These are phyloP conservation scores for Linum trigynum DNA, from an alignment of 345 rosid species.

Conservation along the genomic window DNA sequence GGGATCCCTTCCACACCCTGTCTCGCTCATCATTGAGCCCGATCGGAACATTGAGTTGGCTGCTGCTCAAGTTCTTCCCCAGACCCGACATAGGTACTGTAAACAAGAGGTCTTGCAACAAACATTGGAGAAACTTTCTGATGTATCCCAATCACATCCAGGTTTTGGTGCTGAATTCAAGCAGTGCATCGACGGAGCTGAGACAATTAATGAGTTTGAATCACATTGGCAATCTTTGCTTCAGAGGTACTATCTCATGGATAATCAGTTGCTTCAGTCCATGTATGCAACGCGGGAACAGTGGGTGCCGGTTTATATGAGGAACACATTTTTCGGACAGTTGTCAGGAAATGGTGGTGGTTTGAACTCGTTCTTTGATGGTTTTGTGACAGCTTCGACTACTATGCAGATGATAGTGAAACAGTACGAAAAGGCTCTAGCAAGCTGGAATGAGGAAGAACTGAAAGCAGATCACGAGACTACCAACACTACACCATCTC, in stretches of 20 bases:
- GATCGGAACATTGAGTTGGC: conserved; percentile 24
- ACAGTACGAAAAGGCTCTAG: conserved; percentile 28
- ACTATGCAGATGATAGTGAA: conserved; percentile 21
- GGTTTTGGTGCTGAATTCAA: conserved; percentile 25
- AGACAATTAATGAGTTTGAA: conserved; percentile 25
- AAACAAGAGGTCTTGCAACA: conserved; percentile 24
- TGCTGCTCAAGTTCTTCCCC: conserved; percentile 18
- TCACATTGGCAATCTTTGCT: conserved; percentile 29
- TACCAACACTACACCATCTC: conserved; percentile 18
- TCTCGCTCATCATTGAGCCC: conserved; percentile 21
- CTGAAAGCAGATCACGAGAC: conserved; percentile 21
- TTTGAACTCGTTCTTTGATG: conserved; percentile 34
- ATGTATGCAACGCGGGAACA: conserved; percentile 21
- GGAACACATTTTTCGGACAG: conserved; percentile 27
- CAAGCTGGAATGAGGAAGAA: conserved; percentile 18
- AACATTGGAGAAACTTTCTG: conserved; percentile 26
- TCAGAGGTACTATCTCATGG: conserved; percentile 22
- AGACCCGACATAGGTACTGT: conserved; percentile 23
- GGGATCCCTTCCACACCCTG: conserved; percentile 20
- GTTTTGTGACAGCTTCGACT: conserved; percentile 23
- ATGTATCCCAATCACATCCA: conserved; percentile 14
- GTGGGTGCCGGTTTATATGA: conserved; percentile 23
- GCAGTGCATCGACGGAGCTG: conserved; percentile 20
- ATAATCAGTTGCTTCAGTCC: conserved; percentile 27
- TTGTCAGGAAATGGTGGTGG: conserved; percentile 17